A percentile compares a stretch with the other conserved stretches of the same genome.
phyloP scores from a whole-genome alignment of 2,329 filamentous ascomycete genomes.

The Bipolaris oryzae region DNA sequence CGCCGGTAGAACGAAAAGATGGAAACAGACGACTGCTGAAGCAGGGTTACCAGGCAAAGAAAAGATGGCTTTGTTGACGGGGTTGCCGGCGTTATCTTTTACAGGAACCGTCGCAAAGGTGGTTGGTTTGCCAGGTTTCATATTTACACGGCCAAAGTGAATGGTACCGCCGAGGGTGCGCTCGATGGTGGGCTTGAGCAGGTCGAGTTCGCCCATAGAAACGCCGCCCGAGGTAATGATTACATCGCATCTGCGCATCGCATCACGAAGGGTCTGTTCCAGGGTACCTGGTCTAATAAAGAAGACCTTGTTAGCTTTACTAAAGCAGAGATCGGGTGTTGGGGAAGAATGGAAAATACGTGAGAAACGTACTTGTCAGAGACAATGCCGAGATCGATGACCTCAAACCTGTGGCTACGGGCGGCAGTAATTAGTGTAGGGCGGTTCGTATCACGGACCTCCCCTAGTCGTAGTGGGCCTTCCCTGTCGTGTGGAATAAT shows the following conservation, averaged over 20 bases:
- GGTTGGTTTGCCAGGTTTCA: slow-evolving; percentile 98
- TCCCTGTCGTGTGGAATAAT: slow-evolving; percentile 76
- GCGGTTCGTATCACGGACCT: slow-evolving; percentile 93
- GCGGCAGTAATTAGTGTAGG: slow-evolving; percentile 84
- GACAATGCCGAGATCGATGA: slow-evolving; percentile 85
- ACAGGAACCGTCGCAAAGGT: slow-evolving; percentile 89
- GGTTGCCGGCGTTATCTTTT: slow-evolving; percentile 59
- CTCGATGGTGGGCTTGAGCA: slow-evolving; percentile 95
- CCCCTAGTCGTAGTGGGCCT: slow-evolving; percentile 71
- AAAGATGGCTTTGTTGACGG: slow-evolving; percentile 76
- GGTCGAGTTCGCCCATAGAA: slow-evolving; percentile 96
- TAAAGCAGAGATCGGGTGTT: neutral
- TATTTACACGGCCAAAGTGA: slow-evolving; percentile 92
- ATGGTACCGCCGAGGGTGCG: slow-evolving; percentile 87
- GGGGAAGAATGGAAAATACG: neutral
- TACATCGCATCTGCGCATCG: slow-evolving; percentile 75
- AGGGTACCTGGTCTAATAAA: slow-evolving; percentile 66
- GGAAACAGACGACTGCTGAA: slow-evolving; percentile 88
- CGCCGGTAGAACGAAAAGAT: slow-evolving; percentile 89
- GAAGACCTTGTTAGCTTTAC: neutral
- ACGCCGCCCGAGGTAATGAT: slow-evolving; percentile 93
- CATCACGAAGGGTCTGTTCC: slow-evolving; percentile 76
- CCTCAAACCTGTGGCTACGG: slow-evolving; percentile 74
- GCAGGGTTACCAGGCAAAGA: slow-evolving; percentile 93
- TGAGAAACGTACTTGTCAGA: slow-evolving; percentile 62